Evolutionary conservation across 805 yeast genomes (phyloP), one percentile per base, ranked within the genome.

Genomic region (Vanderwaltozyma tropicalis): DNA sequence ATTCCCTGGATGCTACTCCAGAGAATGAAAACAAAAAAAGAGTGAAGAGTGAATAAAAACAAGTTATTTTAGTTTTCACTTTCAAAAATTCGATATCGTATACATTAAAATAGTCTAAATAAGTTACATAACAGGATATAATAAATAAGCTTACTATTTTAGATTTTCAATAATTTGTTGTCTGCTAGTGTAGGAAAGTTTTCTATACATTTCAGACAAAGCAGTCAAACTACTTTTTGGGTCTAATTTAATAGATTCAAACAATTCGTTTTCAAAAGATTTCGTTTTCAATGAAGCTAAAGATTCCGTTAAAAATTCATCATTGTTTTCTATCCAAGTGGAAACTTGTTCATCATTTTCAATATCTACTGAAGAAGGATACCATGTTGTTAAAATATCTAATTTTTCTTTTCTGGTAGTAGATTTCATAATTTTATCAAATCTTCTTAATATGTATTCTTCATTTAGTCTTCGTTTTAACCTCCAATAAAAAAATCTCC

Each of bases 401-500:
- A 78, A 75, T 64, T 78, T 76, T 63, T 88, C 96, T 41, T 84
- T 68, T 62, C 88, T 77, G 15, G 74, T 66, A 18, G 80, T 69
- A 38, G 64, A 61, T 36, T 76, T 66, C 41, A 80, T 59, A 41
- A 75, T 78, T 40, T 74, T 78, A 37, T 76, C 75, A 48, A 87
- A 72, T 54, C 80, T 74, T 62, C 74, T 78, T 61, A 85, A 67
- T 58, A 88, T 68, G 63, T 86, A 85, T 62, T 85, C 94, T 65
- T 92, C 98, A 57, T 81, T 78, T 63, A 92, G 69, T 62, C 96
- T 85, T 66, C 98, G 81, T 68, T 96, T 84, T 44, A 86, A 75
- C 64, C 99, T 79, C 98, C 98, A 92, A 89, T 84, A 92, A 78
- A 92, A 92, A 77, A 73, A 84, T 55, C 97, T 78, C 70, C 99